Evolutionary conservation across 1,284 basidiomycete genomes (phyloP), one percentile per base, ranked within the genome.

Genomic region (Ustilago bromivora): DNA sequence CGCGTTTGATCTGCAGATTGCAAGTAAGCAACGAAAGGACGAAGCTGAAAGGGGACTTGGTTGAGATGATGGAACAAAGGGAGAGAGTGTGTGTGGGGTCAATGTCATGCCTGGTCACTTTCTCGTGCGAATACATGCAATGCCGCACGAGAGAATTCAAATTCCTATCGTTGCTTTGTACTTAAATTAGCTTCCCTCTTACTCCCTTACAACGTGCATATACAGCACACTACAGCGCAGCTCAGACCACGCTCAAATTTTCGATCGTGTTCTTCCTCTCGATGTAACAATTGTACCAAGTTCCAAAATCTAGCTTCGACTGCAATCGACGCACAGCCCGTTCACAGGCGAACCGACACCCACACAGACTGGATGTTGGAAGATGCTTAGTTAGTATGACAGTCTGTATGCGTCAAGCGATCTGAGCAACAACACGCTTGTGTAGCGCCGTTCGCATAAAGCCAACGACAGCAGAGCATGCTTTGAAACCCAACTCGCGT

Each of bases 361-460:
- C 0, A 46, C 15, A 17, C 13, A 17, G 7, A 46, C 41, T 46
- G n/a, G 41, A 8, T 10, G 38, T 11, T 17, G 38, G 2, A 40
- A 47, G 46, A 19, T 47, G 49, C 23, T 15, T 41, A 0, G 43
- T 17, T 35, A 53, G 60, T 17, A 55, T 34, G 23, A 56, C 54
- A 56, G 15, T 38, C 10, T 7, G 23, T 40, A 28, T 41, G 15
- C 3, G n/a, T 61, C 55, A 61, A 8, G 36, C 28, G 12, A 34
- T 58, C 55, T 68, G 71, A 4, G 71, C 63, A 12, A 23, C 46
- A 28, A 70, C 35, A 2, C 66, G 55, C 31, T 69, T 69, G 31
- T 46, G 55, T 40, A 74, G 36, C 12, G 63, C 46, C 3, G 56
- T 56, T 34, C 72, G 66, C 62, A 66, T 63, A 19, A 74, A 73